Evolutionary conservation across 352 stramenopile species (phyloP).

Genomic region (Phytophthora idaei): DNA sequence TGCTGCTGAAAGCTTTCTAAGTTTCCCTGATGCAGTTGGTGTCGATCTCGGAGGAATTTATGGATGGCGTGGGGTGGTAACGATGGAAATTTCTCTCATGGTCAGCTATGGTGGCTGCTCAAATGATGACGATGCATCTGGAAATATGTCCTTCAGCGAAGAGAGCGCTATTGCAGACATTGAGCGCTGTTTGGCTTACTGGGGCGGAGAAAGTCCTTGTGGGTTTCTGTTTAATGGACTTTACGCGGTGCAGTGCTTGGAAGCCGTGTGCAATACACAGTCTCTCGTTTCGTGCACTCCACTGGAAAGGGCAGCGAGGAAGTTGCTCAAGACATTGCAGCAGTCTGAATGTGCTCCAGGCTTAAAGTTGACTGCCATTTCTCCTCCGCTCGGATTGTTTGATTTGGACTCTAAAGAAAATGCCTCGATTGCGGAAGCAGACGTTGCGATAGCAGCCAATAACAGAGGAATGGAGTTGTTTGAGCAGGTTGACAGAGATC

Average conservation of each 20-base stretch:
- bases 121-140: neutral
- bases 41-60: constrained; percentile 56
- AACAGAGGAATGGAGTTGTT: constrained; percentile 22
- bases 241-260: constrained; percentile 45
- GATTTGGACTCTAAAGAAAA: constrained; percentile 11
- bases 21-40: neutral
- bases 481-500: constrained; percentile 43
- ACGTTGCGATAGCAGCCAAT: neutral
- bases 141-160: constrained; percentile 35
- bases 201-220: constrained; percentile 10
- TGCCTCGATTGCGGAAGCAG: neutral
- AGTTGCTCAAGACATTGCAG: constrained; percentile 42
- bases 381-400: constrained; percentile 35
- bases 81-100: constrained; percentile 56
- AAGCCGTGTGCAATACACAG: constrained; percentile 58
- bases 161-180: constrained; percentile 51
- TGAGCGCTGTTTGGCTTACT: constrained; percentile 49
- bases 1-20: constrained; percentile 27
- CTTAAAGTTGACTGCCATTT: constrained; percentile 10
- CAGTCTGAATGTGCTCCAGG: neutral
- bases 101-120: constrained; percentile 36
- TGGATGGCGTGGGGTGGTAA: constrained; percentile 65
- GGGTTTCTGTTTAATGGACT: constrained; percentile 45
- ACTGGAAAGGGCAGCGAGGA: constrained; percentile 45
- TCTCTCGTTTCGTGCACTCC: constrained; percentile 57